phyloP scores from a whole-genome alignment of 805 yeast species.

The Teunomyces atbi region DNA sequence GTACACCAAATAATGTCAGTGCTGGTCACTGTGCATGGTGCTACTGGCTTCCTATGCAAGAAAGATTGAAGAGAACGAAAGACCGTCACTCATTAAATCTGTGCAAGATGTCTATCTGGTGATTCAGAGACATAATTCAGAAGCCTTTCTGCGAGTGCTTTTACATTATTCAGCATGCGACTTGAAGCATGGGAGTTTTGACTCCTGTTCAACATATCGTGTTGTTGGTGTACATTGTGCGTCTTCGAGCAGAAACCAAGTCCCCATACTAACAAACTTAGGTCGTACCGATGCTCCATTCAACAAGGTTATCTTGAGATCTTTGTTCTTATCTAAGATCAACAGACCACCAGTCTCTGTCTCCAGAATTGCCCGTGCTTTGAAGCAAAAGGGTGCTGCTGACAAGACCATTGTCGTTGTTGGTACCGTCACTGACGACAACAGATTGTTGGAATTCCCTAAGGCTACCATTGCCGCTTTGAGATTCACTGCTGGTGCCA shows the following conservation, averaged over 20 bases:
- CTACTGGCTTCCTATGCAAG: constrained; percentile 4
- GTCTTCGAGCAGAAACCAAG: constrained; percentile 47
- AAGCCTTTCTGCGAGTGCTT: constrained; percentile 29
- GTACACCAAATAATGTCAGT: constrained; percentile 2
- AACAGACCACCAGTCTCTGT: constrained; percentile 99
- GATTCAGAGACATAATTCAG: constrained; percentile 8
- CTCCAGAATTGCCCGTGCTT: constrained; percentile 83
- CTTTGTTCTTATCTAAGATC: constrained; percentile 95
- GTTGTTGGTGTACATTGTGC: constrained; percentile 19
- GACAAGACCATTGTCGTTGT: constrained; percentile 95
- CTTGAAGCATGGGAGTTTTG: neutral
- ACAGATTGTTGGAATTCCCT: constrained; percentile 91
- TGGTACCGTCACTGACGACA: constrained; percentile 98
- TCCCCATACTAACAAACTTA: constrained; percentile 35
- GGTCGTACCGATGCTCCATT: constrained; percentile 99
- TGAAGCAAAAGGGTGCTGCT: constrained; percentile 78
- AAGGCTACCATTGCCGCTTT: constrained; percentile 98
- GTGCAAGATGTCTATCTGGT: constrained; percentile 11
- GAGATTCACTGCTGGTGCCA: constrained; percentile 99
- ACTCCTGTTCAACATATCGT: neutral
- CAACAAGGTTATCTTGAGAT: constrained; percentile 94
- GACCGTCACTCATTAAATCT: neutral
- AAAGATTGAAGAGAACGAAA: neutral
- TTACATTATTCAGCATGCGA: constrained; percentile 3
- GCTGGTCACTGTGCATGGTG: neutral